Evolutionary conservation across 2,329 filamentous ascomycete genomes (phyloP).

Genomic region (Ceratocystis alfenasii): DNA sequence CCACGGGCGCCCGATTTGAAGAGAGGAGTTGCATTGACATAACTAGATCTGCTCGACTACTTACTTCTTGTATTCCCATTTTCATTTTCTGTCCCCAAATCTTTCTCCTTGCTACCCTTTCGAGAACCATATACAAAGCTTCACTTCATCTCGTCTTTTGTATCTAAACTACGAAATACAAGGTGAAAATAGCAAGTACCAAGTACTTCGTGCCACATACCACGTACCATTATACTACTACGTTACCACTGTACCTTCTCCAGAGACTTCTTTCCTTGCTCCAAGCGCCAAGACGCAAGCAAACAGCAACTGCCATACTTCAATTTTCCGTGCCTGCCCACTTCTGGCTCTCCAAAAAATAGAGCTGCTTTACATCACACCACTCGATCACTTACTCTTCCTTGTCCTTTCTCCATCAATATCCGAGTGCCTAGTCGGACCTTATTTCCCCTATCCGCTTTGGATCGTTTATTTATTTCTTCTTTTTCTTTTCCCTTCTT

Average conservation of each 20-base stretch:
- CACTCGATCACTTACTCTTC: neutral
- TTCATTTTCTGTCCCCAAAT: too few relatives aligned
- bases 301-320: neutral
- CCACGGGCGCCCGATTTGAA: neutral
- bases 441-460: neutral
- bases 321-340: neutral
- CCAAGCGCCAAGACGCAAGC: neutral
- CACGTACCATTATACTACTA: neutral
- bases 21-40: neutral
- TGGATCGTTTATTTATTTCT: neutral
- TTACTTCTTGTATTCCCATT: neutral
- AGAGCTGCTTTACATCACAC: slow-evolving; percentile 7
- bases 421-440: neutral
- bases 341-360: slow-evolving; percentile 8
- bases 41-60: neutral
- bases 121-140: too few relatives aligned
- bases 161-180: too few relatives aligned
- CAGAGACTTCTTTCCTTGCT: neutral
- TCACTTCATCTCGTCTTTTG: too few relatives aligned
- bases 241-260: neutral
- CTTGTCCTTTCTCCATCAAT: neutral
- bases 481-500: neutral
- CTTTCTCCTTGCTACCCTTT: too few relatives aligned
- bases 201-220: neutral
- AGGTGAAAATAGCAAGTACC: neutral